These are phyloP conservation scores for Hymenoscyphus occultus DNA, from an alignment of 2,329 filamentous ascomycete genomes.

Conservation along the genomic window DNA sequence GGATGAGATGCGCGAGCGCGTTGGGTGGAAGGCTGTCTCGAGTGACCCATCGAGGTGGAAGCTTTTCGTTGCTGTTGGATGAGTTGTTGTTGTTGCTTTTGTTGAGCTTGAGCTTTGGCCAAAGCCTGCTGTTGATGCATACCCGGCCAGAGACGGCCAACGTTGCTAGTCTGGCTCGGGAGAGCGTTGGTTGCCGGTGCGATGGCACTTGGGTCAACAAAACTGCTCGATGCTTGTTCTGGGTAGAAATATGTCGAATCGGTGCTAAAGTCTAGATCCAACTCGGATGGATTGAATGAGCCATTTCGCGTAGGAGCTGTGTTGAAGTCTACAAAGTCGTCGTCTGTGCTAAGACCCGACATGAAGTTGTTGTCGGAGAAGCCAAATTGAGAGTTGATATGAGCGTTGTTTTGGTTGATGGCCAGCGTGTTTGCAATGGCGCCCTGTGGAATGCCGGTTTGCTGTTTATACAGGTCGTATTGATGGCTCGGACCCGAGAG, in stretches of 20 bases:
- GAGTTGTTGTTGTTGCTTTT: slow-evolving; percentile 63
- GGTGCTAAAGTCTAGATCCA: slow-evolving; percentile 69
- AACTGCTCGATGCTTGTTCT: slow-evolving; percentile 44
- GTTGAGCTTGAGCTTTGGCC: slow-evolving; percentile 68
- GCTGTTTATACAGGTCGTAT: slow-evolving; percentile 92
- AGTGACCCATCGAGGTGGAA: slow-evolving; percentile 36
- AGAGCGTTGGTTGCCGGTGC: slow-evolving; percentile 56
- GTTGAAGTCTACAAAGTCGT: slow-evolving; percentile 71
- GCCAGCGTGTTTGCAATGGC: slow-evolving; percentile 78
- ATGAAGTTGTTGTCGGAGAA: slow-evolving; percentile 42
- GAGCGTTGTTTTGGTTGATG: slow-evolving; percentile 60
- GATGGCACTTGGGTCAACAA: slow-evolving; percentile 72
- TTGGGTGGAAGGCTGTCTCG: slow-evolving; percentile 42
- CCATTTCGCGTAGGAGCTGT: slow-evolving; percentile 58
- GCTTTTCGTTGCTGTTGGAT: slow-evolving; percentile 50
- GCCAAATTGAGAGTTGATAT: slow-evolving; percentile 46
- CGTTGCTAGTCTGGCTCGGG: slow-evolving; percentile 50
- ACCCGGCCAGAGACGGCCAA: slow-evolving; percentile 82
- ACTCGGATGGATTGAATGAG: slow-evolving; percentile 57
- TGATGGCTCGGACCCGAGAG: slow-evolving; percentile 86
- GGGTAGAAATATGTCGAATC: slow-evolving; percentile 66
- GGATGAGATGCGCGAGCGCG: slow-evolving; percentile 36
- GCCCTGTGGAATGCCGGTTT: slow-evolving; percentile 86
- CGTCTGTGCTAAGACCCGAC: slow-evolving; percentile 56
- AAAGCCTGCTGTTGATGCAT: slow-evolving; percentile 88